Evolutionary conservation across 2,329 filamentous ascomycete genomes (phyloP), one percentile per base, ranked within the genome.

Genomic region (Orbilia brochopaga): DNA sequence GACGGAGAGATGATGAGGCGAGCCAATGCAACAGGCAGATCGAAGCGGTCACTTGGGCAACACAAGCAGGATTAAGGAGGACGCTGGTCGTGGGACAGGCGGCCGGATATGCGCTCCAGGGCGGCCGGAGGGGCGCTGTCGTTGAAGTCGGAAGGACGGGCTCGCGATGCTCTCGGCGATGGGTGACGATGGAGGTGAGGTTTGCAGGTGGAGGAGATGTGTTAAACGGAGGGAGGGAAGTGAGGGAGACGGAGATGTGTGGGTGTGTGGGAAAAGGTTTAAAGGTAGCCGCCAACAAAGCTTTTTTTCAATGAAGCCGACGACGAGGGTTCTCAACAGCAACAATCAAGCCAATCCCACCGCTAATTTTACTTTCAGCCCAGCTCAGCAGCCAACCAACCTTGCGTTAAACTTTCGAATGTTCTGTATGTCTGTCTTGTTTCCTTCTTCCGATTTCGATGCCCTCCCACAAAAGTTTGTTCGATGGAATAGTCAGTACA

Each of bases 61-160:
- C 53, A 44, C 65, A 63, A 35, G 42, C 21, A 32, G 15, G 32
- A n/a, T 21, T 30, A 17, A 15, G 40, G 64, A 13, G 46, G 57
- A 24, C 40, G 51, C 46, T 62, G 59, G 48, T 23, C 17, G 66
- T 64, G 59, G 66, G 48, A 72, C 60, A 60, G 60, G 64, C 59
- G 55, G 30, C 11, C 10, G 60, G 40, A 58, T 51, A 61, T 60
- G 64, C 58, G 55, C 59, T 65, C 64, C 52, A 24, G 37, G 23
- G 21, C 15, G 13, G 10, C 37, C 27, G 19, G 42, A 13, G 21
- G 27, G 37, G 40, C 40, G 5, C 4, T 5, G 13, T 46, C 19
- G 10, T 3, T 40, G 21, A 32, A 17, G 10, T 19, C 27, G 19
- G 42, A 13, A 11, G 15, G 37, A 37, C 40, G 15, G 40, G 19